Base-by-base conservation (phyloP, 257 asterid genomes). In the Avicennia marina region DNA sequence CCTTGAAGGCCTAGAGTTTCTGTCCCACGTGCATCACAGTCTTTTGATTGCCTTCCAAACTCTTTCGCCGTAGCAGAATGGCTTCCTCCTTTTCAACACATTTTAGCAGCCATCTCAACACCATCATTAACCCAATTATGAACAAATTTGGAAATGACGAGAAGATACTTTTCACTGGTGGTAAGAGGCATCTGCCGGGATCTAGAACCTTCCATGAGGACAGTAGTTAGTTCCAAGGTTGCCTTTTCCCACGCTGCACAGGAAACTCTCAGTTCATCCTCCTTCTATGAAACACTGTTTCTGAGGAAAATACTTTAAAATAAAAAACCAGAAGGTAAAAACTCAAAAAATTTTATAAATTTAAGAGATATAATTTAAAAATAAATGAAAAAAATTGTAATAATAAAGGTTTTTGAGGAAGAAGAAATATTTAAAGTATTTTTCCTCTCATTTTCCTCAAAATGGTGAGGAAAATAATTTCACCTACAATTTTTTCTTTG, bases 201-300 rank as follows among this genome's bases (percentile, higher is more conserved):
- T 63, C 72, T 84, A 21, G 86, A 80, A 68, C 97, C 97, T 66
- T 83, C 95, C 19, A 71, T 66, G 53, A 89, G 90, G 72, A 89
- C 86, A 46, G 69, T 73, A 19, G 88, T 86, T 63, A 89, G 81
- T 77, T 86, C 97, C 80, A 86, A 70, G 25, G 82, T 83, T 66
- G 94, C 94, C 73, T 85, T 73, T 78, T 89, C 97, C 97, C 97
- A 89, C 60, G 80, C 87, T 53, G 72, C 65, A 70, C 80, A 70
- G 60, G 78, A 45, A 59, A 46, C 64, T 73, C 64, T 71, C 52
- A 82, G 66, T 68, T 81, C 85, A 25, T 74, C 76, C 68, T 86
- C 95, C 70, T 83, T 89, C 58, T 75, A 79, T 31, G 75, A 81
- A 63, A 89, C 20, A 60, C 67, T 50, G 46, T 69, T 77, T 73